These are phyloP conservation scores for Celoporthe dispersa DNA, from an alignment of 2,329 filamentous ascomycete species.

Conservation along the genomic window DNA sequence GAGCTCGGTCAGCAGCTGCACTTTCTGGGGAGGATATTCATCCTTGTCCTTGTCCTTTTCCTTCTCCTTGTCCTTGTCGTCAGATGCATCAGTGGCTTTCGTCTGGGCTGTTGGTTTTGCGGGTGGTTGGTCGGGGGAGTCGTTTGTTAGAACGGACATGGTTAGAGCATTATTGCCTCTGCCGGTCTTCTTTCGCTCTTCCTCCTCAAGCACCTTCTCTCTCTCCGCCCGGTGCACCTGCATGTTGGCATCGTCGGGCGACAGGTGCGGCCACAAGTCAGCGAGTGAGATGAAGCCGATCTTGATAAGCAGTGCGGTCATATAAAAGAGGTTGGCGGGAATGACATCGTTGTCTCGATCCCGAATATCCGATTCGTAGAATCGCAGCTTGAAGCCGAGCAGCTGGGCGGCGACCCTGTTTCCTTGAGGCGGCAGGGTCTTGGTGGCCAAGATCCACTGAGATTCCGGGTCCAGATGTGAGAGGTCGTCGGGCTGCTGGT, in stretches of 20 bases:
- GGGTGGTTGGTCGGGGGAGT: constrained; percentile 54
- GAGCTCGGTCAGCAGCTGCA: constrained; percentile 79
- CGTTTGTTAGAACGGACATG: constrained; percentile 84
- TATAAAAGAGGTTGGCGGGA: constrained; percentile 89
- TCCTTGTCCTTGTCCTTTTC: constrained; percentile 10
- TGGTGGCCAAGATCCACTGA: constrained; percentile 80
- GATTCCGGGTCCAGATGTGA: constrained; percentile 61
- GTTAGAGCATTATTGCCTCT: constrained; percentile 81
- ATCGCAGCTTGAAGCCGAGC: constrained; percentile 94
- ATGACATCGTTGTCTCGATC: constrained; percentile 72
- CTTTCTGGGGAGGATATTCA: constrained; percentile 73
- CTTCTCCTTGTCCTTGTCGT: constrained; percentile 9
- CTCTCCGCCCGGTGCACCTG: constrained; percentile 70
- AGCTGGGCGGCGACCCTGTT: constrained; percentile 93
- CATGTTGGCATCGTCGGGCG: constrained; percentile 85
- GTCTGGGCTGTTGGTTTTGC: constrained; percentile 56
- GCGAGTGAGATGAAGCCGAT: constrained; percentile 93
- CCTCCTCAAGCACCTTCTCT: constrained; percentile 76
- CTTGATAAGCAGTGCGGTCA: constrained; percentile 92
- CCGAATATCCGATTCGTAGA: constrained; percentile 82
- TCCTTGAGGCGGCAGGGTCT: constrained; percentile 80
- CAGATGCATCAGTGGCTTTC: constrained; percentile 58
- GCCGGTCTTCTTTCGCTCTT: constrained; percentile 73
- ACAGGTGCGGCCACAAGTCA: constrained; percentile 91
- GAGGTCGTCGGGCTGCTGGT: constrained; percentile 44